phyloP scores from a whole-genome alignment of 345 rosid genomes.

The Adansonia digitata region DNA sequence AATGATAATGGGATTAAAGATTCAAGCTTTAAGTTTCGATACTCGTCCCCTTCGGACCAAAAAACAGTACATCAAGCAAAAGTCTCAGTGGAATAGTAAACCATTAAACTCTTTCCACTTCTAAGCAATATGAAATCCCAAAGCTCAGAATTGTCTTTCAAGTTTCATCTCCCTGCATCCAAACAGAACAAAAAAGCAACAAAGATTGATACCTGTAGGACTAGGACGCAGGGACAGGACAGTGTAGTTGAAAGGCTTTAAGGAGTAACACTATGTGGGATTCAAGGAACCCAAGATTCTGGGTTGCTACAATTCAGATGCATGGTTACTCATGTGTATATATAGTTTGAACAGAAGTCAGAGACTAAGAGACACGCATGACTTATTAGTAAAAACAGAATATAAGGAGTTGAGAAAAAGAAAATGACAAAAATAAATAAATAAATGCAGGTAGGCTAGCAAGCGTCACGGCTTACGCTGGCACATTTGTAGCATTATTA shows the following conservation, averaged over 20 bases:
- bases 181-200: neutral
- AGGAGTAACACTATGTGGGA: neutral
- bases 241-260: neutral
- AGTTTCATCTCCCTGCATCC: neutral
- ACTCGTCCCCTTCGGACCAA: neutral
- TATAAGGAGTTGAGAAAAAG: neutral
- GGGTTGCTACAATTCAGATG: neutral
- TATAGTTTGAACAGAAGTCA: neutral
- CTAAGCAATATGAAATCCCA: constrained; percentile 1
- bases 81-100: neutral
- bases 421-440: too few relatives aligned
- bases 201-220: neutral
- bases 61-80: neutral
- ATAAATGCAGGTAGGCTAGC: neutral
- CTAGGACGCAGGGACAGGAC: neutral
- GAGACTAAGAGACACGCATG: neutral
- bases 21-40: neutral
- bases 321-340: neutral
- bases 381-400: neutral
- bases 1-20: neutral
- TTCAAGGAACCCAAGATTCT: neutral
- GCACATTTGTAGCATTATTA: neutral
- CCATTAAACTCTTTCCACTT: neutral
- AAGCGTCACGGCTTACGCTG: constrained; percentile 13
- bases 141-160: neutral